Percentiles rank a stretch among this genome's conserved stretches.
phyloP scores from a whole-genome alignment of 2,329 filamentous ascomycete genomes.

The Colletotrichum tabaci region DNA sequence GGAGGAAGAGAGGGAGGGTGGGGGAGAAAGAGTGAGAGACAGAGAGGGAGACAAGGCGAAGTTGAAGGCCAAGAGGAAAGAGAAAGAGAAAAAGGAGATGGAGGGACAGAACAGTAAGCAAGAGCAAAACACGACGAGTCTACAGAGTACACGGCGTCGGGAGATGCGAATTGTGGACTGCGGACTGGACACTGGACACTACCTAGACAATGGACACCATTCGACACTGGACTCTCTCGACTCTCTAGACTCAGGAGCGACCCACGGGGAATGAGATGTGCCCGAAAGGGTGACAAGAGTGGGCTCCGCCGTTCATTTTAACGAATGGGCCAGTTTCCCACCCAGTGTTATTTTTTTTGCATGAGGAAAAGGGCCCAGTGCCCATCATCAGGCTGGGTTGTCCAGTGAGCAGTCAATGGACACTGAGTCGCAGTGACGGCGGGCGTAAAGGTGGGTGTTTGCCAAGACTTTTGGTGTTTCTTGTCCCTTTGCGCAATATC shows the following conservation, averaged over 20 bases:
- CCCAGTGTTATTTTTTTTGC: not conserved
- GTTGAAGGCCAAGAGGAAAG: not conserved
- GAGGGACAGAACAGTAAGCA: not conserved
- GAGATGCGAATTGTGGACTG: not conserved
- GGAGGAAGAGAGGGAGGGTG: not conserved
- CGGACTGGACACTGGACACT: not conserved
- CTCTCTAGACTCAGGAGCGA: not conserved
- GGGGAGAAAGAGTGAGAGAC: not conserved
- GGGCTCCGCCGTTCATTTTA: constrained; percentile 40
- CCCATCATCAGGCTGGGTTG: not conserved
- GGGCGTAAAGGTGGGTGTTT: constrained; percentile 6
- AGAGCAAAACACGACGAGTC: not conserved
- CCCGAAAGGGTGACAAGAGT: not conserved
- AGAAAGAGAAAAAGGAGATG: not conserved
- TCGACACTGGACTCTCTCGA: not conserved
- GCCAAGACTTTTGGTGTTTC: constrained; percentile 41
- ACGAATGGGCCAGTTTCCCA: constrained; percentile 32
- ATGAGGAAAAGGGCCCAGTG: not conserved
- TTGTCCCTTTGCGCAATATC: constrained; percentile 32
- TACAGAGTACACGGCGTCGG: not conserved
- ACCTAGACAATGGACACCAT: not conserved
- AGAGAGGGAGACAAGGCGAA: not conserved
- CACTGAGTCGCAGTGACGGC: not conserved
- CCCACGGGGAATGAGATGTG: constrained; percentile 6
- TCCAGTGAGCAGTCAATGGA: constrained; percentile 3